Conservation (phyloP, 768 basidiomycete genomes). For the Xanthoconium purpureum region DNA sequence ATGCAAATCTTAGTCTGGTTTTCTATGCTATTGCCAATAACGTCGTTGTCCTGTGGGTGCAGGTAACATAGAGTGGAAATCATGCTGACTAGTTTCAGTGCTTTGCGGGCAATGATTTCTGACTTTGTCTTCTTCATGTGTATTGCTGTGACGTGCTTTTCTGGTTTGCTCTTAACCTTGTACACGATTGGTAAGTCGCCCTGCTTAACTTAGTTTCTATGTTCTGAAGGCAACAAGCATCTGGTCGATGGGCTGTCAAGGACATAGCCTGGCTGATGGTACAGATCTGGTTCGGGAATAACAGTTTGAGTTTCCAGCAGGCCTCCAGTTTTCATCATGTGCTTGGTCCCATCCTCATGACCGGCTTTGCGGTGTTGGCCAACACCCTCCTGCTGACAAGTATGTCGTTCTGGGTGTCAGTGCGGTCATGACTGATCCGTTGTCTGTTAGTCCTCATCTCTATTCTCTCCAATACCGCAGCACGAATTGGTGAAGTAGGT, state of each 20-base stretch:
- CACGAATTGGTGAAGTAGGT: slow-evolving; percentile 62
- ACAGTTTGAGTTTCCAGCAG: slow-evolving; percentile 55
- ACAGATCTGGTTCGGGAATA: slow-evolving; percentile 85
- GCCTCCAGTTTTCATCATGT: slow-evolving; percentile 62
- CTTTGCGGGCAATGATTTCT: slow-evolving; percentile 76
- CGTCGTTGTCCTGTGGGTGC: slow-evolving; percentile 67
- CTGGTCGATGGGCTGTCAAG: slow-evolving; percentile 32
- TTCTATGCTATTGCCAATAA: slow-evolving; percentile 81
- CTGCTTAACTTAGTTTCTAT: slow-evolving; percentile 13
- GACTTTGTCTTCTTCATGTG: slow-evolving; percentile 79
- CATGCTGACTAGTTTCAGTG: slow-evolving; percentile 40
- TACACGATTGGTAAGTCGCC: slow-evolving; percentile 43
- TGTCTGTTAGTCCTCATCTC: slow-evolving; percentile 63
- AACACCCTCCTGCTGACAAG: slow-evolving; percentile 81
- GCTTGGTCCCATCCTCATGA: slow-evolving; percentile 79
- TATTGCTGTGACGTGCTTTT: slow-evolving; percentile 77
- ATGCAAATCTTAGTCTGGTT: slow-evolving; percentile 48
- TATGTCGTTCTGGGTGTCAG: slow-evolving; percentile 34
- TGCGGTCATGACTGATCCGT: slow-evolving; percentile 2
- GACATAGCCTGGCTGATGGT: slow-evolving; percentile 81
- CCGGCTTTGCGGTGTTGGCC: slow-evolving; percentile 71
- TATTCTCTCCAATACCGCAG: slow-evolving; percentile 87
- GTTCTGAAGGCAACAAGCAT: slow-evolving; percentile 29
- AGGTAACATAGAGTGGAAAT: not conserved
- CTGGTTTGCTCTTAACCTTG: slow-evolving; percentile 63